A percentile compares a stretch with the other conserved stretches of the same genome.
phyloP scores from a whole-genome alignment of 2,329 filamentous ascomycete genomes.

The Chaetomium sp. region DNA sequence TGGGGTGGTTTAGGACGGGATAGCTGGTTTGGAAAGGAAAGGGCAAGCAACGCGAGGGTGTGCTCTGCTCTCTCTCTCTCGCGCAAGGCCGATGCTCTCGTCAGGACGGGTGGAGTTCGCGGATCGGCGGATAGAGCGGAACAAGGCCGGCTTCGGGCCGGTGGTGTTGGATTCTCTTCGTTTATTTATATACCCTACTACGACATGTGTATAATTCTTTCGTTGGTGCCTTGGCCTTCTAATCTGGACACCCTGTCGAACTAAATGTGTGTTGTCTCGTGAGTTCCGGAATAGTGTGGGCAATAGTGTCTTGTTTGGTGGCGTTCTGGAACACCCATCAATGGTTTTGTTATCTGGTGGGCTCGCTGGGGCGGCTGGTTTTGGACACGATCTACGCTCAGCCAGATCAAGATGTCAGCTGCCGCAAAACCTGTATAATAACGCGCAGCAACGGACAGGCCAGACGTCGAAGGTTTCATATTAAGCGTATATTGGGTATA shows the following conservation, averaged over 20 bases:
- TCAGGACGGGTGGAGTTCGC: not conserved
- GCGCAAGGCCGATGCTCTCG: not conserved
- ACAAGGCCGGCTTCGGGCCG: not conserved
- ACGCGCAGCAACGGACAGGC: not conserved
- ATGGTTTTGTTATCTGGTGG: not conserved
- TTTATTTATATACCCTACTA: conserved; percentile 17
- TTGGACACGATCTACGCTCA: not conserved
- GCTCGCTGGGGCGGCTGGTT: not conserved
- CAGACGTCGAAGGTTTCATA: not conserved
- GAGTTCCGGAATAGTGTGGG: not conserved
- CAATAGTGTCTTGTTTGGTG: not conserved
- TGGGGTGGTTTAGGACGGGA: not conserved
- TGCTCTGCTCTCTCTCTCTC: not conserved
- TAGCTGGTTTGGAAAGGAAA: not conserved
- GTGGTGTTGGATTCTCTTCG: conserved; percentile 9
- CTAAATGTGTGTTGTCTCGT: not conserved
- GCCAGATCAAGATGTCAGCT: not conserved
- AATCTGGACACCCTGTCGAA: not conserved
- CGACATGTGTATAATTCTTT: conserved; percentile 11
- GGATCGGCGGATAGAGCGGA: not conserved
- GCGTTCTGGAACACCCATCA: not conserved
- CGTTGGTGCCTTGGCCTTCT: not conserved
- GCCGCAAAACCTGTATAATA: not conserved
- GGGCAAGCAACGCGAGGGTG: not conserved
- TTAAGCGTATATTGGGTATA: conserved; percentile 19